phyloP scores from a whole-genome alignment of 2,329 filamentous ascomycete species.

The Aspergillus sp. region DNA sequence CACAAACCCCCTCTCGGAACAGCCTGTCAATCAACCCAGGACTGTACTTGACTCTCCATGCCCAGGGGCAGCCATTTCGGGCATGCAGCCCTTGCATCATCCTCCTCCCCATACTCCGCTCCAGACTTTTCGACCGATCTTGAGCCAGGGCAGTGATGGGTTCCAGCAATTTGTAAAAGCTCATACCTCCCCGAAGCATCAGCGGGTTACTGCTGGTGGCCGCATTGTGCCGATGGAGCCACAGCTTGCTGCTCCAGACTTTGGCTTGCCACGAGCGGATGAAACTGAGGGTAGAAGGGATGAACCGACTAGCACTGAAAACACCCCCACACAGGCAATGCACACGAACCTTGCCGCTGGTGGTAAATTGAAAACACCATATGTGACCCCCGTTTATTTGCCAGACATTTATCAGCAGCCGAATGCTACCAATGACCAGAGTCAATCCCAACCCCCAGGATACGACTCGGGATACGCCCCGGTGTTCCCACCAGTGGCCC shows the following conservation, averaged over 20 bases:
- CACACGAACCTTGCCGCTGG: not conserved
- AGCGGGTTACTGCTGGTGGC: conserved; percentile 51
- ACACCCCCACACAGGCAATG: not conserved
- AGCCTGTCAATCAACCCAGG: conserved; percentile 24
- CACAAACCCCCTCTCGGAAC: conserved; percentile 26
- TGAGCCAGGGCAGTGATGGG: conserved; percentile 39
- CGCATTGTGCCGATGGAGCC: conserved; percentile 49
- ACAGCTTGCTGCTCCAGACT: conserved; percentile 34
- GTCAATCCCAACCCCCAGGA: conserved; percentile 1
- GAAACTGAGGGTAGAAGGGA: conserved; percentile 6
- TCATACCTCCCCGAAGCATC: conserved; percentile 49
- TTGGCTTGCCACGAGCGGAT: conserved; percentile 27
- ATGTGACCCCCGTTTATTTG: not conserved
- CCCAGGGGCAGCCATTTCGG: conserved; percentile 17
- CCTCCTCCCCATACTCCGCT: conserved; percentile 31
- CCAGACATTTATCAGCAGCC: not conserved
- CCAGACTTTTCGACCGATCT: conserved; percentile 32
- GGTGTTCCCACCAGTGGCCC: conserved; percentile 11
- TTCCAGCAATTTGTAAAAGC: conserved; percentile 49
- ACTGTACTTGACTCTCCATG: conserved; percentile 22
- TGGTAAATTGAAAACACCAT: not conserved
- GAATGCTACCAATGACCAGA: conserved; percentile 1
- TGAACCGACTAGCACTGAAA: not conserved
- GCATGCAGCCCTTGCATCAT: conserved; percentile 16
- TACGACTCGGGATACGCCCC: not conserved